Evolutionary conservation across 1,284 basidiomycete species (phyloP), one percentile per base, ranked within the genome.

Genomic region (Jaminaea rosea): DNA sequence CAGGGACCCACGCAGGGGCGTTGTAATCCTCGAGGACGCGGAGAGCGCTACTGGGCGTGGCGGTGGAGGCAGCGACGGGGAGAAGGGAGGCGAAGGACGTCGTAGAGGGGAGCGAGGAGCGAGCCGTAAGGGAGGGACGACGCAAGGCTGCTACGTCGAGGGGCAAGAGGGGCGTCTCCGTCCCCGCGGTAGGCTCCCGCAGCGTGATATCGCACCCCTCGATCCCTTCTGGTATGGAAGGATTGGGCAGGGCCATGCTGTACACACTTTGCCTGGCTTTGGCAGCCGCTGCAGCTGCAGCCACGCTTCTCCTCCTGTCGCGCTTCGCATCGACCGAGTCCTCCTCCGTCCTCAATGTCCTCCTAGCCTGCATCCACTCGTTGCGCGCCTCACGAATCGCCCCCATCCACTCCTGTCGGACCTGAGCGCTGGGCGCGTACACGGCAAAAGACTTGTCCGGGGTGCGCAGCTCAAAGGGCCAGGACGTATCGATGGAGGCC

Each of bases 1-100:
- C 89, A 0, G 90, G 88, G 15, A 92, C 84, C 90, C 90, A 94
- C 9, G 93, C 82, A 0, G 91, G 86, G 3, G 90, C 88, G 1
- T 88, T 83, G 77, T 90, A 93, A 74, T 88, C 85, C 44, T 92
- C 87, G 31, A 92, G 83, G 57, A 75, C 53, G n/a, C 58, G 58
- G 19, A 55, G 44, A 11, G 29, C 10, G 28, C 17, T 46, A 19
- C 39, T 44, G 21, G 17, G n/a, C n/a, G n/a, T n/a, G n/a, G n/a
- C n/a, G n/a, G n/a, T n/a, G n/a, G n/a, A n/a, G n/a, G n/a, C 10
- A 13, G n/a, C 47, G 4, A 37, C 47, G 47, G 26, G 28, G 47
- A 36, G 41, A 3, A 36, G 8, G 4, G 47, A 49, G 26, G 47
- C 21, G 15, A 45, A 45, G 21, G 47, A 49, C 10, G 27, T n/a